Evolutionary conservation across 176 grass and related monocot genomes (phyloP).

Genomic region (Ananas comosus): DNA sequence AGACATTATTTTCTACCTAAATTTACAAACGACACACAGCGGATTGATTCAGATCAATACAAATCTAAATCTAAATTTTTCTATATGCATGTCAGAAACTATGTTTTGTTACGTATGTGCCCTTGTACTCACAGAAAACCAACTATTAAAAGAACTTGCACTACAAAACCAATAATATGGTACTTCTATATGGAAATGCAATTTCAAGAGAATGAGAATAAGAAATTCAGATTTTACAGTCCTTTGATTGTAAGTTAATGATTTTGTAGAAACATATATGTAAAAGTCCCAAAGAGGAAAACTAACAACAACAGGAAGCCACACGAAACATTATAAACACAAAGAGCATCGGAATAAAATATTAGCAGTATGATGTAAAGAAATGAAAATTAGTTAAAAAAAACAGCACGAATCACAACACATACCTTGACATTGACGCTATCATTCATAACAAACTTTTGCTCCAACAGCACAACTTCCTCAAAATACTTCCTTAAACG

Average conservation of each 20-base stretch:
- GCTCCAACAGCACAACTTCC: slow-evolving; percentile 89
- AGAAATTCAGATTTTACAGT: no score
- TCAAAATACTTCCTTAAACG: slow-evolving; percentile 84
- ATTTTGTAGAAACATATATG: no score
- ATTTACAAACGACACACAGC: not conserved
- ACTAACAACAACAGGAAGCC: not conserved
- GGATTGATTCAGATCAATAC: not conserved
- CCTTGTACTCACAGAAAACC: no score
- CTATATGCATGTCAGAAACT: no score
- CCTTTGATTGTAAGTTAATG: no score
- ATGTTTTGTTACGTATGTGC: no score
- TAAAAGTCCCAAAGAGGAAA: no score
- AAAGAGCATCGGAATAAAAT: not conserved
- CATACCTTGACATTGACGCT: slow-evolving; percentile 63
- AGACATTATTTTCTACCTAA: slow-evolving; percentile 17
- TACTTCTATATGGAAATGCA: no score
- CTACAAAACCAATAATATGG: no score
- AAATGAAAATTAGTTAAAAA: not conserved
- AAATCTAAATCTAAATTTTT: no score
- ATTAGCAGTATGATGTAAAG: not conserved
- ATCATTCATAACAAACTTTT: slow-evolving; percentile 75
- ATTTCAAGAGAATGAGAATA: no score
- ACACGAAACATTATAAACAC: not conserved
- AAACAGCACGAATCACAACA: not conserved
- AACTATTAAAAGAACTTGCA: no score